phyloP scores from a whole-genome alignment of 2,329 filamentous ascomycete species.

The Talaromyces pinophilus region DNA sequence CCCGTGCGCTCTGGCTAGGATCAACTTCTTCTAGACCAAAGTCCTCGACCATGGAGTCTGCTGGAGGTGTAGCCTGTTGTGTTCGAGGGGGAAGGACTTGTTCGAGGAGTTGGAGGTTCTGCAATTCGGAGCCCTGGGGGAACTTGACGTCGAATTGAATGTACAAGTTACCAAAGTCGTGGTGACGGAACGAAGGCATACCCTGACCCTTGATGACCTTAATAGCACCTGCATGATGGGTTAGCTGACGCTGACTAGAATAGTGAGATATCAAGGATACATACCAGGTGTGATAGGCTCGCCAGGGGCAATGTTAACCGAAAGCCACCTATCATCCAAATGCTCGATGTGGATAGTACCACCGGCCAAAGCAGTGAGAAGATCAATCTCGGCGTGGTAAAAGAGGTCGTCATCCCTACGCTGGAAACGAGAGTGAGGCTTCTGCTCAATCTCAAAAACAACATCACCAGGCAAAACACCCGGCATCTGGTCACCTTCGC shows the following conservation, averaged over 20 bases:
- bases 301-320: conserved; percentile 86
- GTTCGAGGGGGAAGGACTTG: conserved; percentile 76
- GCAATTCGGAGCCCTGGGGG: conserved; percentile 70
- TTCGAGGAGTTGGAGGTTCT: conserved; percentile 77
- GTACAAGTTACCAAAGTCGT: conserved; percentile 94
- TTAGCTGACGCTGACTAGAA: conserved; percentile 26
- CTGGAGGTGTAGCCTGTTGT: conserved; percentile 66
- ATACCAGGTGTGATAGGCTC: conserved; percentile 92
- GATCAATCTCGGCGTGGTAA: conserved; percentile 92
- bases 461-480: conserved; percentile 93
- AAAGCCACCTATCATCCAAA: conserved; percentile 95
- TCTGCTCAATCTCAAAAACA: conserved; percentile 98
- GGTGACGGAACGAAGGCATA: conserved; percentile 94
- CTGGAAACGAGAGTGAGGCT: conserved; percentile 94
- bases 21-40: conserved; percentile 86
- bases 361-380: conserved; percentile 90
- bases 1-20: conserved; percentile 63
- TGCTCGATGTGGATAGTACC: conserved; percentile 92
- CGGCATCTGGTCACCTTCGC: conserved; percentile 93
- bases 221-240: conserved; percentile 65
- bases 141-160: conserved; percentile 98
- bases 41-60: conserved; percentile 88
- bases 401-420: conserved; percentile 95
- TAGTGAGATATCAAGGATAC: conserved; percentile 32
- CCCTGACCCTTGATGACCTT: conserved; percentile 96